phyloP scores from a whole-genome alignment of 1,139 yeast species.

The Candida sojae region DNA sequence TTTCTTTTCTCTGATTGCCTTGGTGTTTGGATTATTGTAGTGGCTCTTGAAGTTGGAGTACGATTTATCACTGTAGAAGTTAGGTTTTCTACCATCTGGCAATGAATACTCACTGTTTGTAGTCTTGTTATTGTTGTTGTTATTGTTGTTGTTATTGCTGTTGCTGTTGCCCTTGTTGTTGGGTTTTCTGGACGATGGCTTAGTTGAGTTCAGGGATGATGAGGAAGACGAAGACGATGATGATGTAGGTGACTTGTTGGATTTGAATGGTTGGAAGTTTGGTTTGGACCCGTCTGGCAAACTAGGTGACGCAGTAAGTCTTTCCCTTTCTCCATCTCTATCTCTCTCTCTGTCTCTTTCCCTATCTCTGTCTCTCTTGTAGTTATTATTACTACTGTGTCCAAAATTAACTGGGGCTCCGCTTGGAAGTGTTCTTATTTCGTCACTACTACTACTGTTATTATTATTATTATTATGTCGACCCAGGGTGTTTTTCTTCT shows the following conservation, averaged over 20 bases:
- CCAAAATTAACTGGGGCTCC: slow-evolving; percentile 48
- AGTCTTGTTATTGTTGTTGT: neutral
- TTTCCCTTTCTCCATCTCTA: slow-evolving; percentile 7
- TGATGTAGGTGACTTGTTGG: neutral
- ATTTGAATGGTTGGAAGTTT: slow-evolving; percentile 17
- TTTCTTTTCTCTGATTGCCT: slow-evolving; percentile 19
- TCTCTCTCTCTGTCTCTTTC: slow-evolving; percentile 8
- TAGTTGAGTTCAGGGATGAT: neutral
- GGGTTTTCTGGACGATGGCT: neutral
- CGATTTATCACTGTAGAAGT: slow-evolving; percentile 20
- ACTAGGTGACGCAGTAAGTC: slow-evolving; percentile 16
- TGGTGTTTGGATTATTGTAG: slow-evolving; percentile 13
- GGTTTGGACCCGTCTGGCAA: slow-evolving; percentile 40
- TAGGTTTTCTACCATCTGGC: slow-evolving; percentile 38
- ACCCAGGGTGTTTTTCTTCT: slow-evolving; percentile 14
- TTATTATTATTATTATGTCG: slow-evolving; percentile 14
- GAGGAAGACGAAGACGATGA: slow-evolving; percentile 1
- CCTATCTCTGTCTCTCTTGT: neutral
- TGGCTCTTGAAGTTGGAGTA: neutral
- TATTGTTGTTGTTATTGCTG: slow-evolving; percentile 1
- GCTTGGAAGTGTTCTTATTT: slow-evolving; percentile 37
- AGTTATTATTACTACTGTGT: slow-evolving; percentile 13
- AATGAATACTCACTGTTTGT: slow-evolving; percentile 16
- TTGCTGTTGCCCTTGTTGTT: slow-evolving; percentile 1
- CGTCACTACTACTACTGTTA: slow-evolving; percentile 9